Evolutionary conservation across 2,329 filamentous ascomycete species (phyloP).

Genomic region (Nemania bipapillata): DNA sequence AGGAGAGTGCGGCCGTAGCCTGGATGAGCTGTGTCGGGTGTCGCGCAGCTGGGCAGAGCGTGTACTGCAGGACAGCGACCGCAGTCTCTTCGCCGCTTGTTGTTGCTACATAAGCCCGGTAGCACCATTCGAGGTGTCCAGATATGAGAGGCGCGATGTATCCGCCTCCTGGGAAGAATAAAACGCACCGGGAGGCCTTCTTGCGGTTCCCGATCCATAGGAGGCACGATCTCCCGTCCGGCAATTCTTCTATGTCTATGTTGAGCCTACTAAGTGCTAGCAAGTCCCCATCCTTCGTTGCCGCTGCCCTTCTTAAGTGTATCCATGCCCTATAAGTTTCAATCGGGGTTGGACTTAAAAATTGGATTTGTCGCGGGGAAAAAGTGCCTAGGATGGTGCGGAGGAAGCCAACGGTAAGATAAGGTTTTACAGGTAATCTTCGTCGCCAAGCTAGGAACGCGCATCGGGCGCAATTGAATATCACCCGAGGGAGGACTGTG

Average conservation of each 20-base stretch:
- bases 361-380: not conserved
- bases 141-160: not conserved
- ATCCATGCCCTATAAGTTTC: not conserved
- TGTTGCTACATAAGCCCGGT: not conserved
- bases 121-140: conserved; percentile 1
- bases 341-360: not conserved
- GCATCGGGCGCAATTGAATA: not conserved
- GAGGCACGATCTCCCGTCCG: not conserved
- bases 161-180: conserved; percentile 8
- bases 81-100: not conserved
- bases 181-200: not conserved
- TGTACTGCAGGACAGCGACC: conserved; percentile 6
- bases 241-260: not conserved
- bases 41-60: not conserved
- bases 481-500: not conserved
- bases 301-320: not conserved
- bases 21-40: conserved; percentile 4
- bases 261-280: not conserved
- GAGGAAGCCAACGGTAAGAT: not conserved
- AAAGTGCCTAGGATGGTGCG: not conserved
- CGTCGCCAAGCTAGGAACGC: not conserved
- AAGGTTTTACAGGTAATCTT: not conserved
- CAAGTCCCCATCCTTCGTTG: not conserved
- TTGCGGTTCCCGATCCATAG: conserved; percentile 13
- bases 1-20: not conserved